These are phyloP conservation scores for Fusarium secorum DNA, from an alignment of 2,329 filamentous ascomycete species.

Conservation along the genomic window DNA sequence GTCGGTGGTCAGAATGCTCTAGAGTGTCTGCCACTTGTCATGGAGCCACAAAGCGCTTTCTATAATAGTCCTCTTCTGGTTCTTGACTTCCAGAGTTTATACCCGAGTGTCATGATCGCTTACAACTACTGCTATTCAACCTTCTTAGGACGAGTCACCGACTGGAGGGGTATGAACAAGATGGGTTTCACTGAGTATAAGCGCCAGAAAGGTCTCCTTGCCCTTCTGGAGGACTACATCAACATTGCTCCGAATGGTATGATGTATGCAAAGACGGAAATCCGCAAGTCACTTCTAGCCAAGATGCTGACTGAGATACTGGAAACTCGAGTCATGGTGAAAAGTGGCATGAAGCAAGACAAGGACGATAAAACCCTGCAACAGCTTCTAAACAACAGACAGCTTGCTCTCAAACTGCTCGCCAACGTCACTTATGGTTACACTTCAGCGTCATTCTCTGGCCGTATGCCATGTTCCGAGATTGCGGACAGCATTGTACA, in stretches of 20 bases:
- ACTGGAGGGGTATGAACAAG: constrained; percentile 91
- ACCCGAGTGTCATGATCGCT: constrained; percentile 98
- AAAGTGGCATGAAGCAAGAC: constrained; percentile 93
- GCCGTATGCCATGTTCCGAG: constrained; percentile 96
- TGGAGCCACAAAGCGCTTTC: constrained; percentile 96
- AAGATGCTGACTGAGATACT: constrained; percentile 98
- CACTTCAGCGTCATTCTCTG: constrained; percentile 94
- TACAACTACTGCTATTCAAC: constrained; percentile 99
- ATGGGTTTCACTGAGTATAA: constrained; percentile 93
- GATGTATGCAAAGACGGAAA: constrained; percentile 87
- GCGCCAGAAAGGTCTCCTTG: constrained; percentile 76
- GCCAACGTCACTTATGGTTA: constrained; percentile 99
- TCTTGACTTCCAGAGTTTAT: constrained; percentile 94
- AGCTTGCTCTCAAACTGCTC: constrained; percentile 91
- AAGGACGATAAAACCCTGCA: constrained; percentile 88
- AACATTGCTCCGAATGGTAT: constrained; percentile 96
- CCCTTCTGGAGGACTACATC: constrained; percentile 82
- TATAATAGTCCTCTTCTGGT: constrained; percentile 91
- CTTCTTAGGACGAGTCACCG: constrained; percentile 83
- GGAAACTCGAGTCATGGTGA: constrained; percentile 97
- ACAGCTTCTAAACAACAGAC: constrained; percentile 88
- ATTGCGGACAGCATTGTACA: constrained; percentile 99
- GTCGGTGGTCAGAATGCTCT: constrained; percentile 93
- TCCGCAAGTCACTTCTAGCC: constrained; percentile 88
- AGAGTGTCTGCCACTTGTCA: constrained; percentile 92